Evolutionary conservation across 2,329 filamentous ascomycete genomes (phyloP), one percentile per base, ranked within the genome.

Genomic region (Scedosporium aurantiacum): DNA sequence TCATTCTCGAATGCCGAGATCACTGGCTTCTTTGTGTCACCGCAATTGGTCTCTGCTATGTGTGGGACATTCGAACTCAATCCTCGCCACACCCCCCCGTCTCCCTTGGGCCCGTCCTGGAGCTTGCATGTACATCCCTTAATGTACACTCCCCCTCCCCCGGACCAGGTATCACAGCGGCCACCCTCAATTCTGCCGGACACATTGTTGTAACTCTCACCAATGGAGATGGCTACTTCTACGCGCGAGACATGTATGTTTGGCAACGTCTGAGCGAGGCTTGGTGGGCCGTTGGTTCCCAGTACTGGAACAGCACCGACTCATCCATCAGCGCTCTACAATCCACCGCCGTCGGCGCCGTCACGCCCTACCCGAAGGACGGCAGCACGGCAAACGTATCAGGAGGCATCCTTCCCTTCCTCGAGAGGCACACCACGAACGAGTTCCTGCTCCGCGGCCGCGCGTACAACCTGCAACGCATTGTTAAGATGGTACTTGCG

Each of bases 251-350:
- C 18, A 89, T 99, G 87, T 93, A 86, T 72, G 84, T 86, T 6
- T 99, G 94, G 94, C 93, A 97, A 73, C 86, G 92, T 8, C 79
- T 99, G n/a, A 96, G 91, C 2, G 95, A 99, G 71, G 83, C 90
- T 1, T 99, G 94, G 94, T 99, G 94, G 91, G 93, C 93, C 0
- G 91, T 97, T 0, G 92, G 92, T 18, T 96, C 90, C 67, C 94
- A 99, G 71, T 99, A 99, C 72, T 99, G 94, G 95, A 97, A 99
- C 73, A 95, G 91, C 0, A 96, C 91, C 60, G 94, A 97, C 69
- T 91, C 91, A 1, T 91, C 91, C 0, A 85, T 96, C 60, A 87
- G 89, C 57, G 89, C 91, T 58, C 75, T 96, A 43, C 86, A 91
- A 65, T 85, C 89, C 2, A 87, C 85, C 1, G 85, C 85, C 8